Base-by-base conservation (phyloP, 345 rosid genomes). In the Citrus reticulata region DNA sequence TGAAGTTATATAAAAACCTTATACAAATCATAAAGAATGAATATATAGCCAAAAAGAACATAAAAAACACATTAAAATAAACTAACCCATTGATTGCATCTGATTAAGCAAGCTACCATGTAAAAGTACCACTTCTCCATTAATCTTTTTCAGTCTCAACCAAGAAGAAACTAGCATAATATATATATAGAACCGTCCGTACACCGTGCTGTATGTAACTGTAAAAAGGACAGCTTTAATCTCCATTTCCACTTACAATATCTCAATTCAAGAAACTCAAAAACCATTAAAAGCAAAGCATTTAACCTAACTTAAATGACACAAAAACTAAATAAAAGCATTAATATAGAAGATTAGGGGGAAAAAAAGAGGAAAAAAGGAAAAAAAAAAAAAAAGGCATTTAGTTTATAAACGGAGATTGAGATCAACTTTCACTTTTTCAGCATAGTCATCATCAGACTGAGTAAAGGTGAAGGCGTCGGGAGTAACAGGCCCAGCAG, bases 381-480 rank as follows among this genome's bases (percentile, higher is more conserved):
- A 9, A 37, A 29, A 9, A 3, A 7, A 1, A 1, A n/a, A 40
- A 34, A 51, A 10, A 19, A 20, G 2, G 5, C 2, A 11, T 3
- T 1, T 11, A 46, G 57, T 79, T 81, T 65, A 89, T 59, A 89
- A 79, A 75, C 77, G 91, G 55, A 89, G 91, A 62, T 87, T 78
- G 69, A 89, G 91, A 51, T 88, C 91, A 32, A 88, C 70, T 51
- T 81, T 82, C 13, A 60, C 73, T 55, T 79, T 79, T 42, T 70
- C 85, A 29, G 72, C 83, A 29, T 42, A 82, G 51, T 76, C 78
- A 73, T 30, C 49, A 25, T 68, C 39, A 2, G 81, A 70, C 1
- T 84, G 76, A 1, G 70, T 1, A 54, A 6, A 66, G 46, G 46
- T 3, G 64, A 78, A 30, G 57, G 25, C 78, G 69, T 71, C 57